These are phyloP conservation scores for Leptosphaerulina australis DNA, from an alignment of 2,329 filamentous ascomycete genomes.

Conservation along the genomic window DNA sequence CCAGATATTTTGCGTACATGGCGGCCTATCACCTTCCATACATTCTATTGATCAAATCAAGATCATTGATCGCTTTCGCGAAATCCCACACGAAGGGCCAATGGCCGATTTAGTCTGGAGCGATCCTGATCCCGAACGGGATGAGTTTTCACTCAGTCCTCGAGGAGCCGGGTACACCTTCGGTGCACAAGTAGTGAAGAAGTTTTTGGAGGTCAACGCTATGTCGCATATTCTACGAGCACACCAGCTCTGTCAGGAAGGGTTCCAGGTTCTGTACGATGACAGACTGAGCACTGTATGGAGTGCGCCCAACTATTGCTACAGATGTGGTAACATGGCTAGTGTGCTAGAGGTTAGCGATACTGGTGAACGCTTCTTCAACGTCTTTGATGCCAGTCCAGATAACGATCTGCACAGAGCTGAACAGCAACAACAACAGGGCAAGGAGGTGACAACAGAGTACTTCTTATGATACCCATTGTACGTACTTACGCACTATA, in stretches of 20 bases:
- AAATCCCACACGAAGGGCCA: conserved; percentile 97
- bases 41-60: conserved; percentile 99
- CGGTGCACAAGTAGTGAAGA: conserved; percentile 95
- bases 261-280: conserved; percentile 95
- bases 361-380: conserved; percentile 91
- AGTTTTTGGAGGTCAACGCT: conserved; percentile 94
- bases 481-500: conserved; percentile 22
- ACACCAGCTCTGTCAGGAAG: conserved; percentile 98
- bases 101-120: conserved; percentile 99
- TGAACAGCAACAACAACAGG: conserved; percentile 77
- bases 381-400: conserved; percentile 95
- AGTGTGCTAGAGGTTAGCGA: conserved; percentile 96
- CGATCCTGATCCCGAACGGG: conserved; percentile 93
- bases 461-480: conserved; percentile 66
- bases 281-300: conserved; percentile 94
- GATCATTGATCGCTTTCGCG: conserved; percentile 97
- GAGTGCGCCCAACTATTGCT: conserved; percentile 82
- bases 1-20: conserved; percentile 98
- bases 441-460: conserved; percentile 73
- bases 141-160: conserved; percentile 94
- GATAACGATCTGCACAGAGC: conserved; percentile 88
- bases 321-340: conserved; percentile 94
- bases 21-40: conserved; percentile 74
- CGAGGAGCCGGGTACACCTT: conserved; percentile 97
- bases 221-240: conserved; percentile 98